These are phyloP conservation scores for Talaromyces atroroseus DNA, from an alignment of 2,329 filamentous ascomycete species.

Conservation along the genomic window DNA sequence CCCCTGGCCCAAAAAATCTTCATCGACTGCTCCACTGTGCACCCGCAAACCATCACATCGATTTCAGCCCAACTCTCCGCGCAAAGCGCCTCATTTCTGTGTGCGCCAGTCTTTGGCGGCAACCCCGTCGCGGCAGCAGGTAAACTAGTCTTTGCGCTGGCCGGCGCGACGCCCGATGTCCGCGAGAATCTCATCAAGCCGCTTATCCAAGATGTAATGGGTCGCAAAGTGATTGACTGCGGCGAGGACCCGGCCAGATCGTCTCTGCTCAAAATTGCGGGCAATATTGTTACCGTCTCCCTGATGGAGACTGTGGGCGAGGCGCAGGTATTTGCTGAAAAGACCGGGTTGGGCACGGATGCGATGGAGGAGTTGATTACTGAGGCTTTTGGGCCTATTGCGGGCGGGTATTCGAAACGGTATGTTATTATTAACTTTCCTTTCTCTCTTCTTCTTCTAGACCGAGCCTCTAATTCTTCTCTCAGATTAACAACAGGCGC, in stretches of 20 bases:
- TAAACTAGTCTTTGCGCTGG: constrained; percentile 43
- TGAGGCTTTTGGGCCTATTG: constrained; percentile 40
- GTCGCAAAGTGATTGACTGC: constrained; percentile 37
- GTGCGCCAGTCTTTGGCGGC: constrained; percentile 42
- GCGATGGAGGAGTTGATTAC: constrained; percentile 40
- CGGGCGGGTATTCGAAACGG: constrained; percentile 40
- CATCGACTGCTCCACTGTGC: constrained; percentile 80
- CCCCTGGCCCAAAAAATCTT: constrained; percentile 67
- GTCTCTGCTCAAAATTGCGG: constrained; percentile 42
- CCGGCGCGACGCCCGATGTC: constrained; percentile 31
- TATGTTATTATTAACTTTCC: constrained; percentile 13
- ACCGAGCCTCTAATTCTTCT: background rate
- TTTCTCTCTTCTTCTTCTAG: background rate
- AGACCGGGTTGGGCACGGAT: constrained; percentile 39
- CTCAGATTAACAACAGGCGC: constrained; percentile 37
- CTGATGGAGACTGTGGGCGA: constrained; percentile 45
- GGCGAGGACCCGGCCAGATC: constrained; percentile 41
- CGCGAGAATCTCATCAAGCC: constrained; percentile 30
- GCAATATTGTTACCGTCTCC: constrained; percentile 40
- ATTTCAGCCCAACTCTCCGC: constrained; percentile 29
- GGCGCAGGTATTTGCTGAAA: constrained; percentile 44
- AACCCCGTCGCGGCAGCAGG: constrained; percentile 40
- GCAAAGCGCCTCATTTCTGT: constrained; percentile 33
- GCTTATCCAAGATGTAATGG: constrained; percentile 42
- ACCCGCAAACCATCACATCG: constrained; percentile 59